These are phyloP conservation scores for Cryptococcus wingfieldii DNA, from an alignment of 1,284 basidiomycete species.

Conservation along the genomic window DNA sequence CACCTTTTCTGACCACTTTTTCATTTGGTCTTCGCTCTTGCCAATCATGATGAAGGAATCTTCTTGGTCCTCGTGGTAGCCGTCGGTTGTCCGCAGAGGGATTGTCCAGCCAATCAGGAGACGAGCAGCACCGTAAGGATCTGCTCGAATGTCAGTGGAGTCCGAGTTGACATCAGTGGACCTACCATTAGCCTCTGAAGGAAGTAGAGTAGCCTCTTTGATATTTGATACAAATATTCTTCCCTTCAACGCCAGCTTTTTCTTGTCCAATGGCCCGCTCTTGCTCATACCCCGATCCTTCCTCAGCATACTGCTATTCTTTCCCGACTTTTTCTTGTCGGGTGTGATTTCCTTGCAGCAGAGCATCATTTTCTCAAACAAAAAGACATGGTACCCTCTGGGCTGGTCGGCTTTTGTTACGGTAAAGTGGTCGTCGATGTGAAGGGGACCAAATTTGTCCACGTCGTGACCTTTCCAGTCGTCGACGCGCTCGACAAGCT, in stretches of 20 bases:
- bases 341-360: constrained; percentile 82
- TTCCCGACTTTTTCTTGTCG: constrained; percentile 50
- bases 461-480: constrained; percentile 99
- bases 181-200: constrained; percentile 60
- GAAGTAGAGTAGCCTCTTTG: constrained; percentile 56
- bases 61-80: constrained; percentile 43
- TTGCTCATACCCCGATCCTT: constrained; percentile 56
- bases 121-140: constrained; percentile 26
- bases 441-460: constrained; percentile 84
- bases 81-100: constrained; percentile 16
- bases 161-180: constrained; percentile 16
- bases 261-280: constrained; percentile 51
- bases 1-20: constrained; percentile 85
- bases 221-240: constrained; percentile 98
- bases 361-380: constrained; percentile 97
- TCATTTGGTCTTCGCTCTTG: constrained; percentile 85
- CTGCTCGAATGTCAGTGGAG: constrained; percentile 1
- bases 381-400: constrained; percentile 96
- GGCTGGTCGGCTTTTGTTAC: constrained; percentile 96
- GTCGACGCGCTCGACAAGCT: constrained; percentile 83
- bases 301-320: constrained; percentile 42
- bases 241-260: constrained; percentile 85
- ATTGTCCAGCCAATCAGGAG: constrained; percentile 42
- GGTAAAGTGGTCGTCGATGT: constrained; percentile 90
- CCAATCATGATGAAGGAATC: constrained; percentile 94